Conservation (phyloP, 495 filamentous ascomycete genomes). For the Bombardia bombarda region DNA sequence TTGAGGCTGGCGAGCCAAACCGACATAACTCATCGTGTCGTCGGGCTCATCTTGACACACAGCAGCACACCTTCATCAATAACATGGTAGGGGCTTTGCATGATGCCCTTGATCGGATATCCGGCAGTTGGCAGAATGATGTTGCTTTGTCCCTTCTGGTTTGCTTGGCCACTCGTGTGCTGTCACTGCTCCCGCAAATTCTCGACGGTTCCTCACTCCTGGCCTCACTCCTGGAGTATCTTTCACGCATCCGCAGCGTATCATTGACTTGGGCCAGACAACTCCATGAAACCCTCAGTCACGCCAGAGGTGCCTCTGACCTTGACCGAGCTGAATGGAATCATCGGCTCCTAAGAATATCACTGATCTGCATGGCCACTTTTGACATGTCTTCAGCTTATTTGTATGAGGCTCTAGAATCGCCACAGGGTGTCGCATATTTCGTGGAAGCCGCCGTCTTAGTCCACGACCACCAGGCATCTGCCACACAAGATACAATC, state of each 20-base stretch:
- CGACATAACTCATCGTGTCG: background rate
- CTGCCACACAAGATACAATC: too few species aligned
- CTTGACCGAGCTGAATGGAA: background rate
- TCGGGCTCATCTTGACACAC: conserved; percentile 2
- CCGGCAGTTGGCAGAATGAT: conserved; percentile 16
- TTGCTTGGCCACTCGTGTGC: conserved; percentile 10
- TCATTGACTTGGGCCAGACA: conserved; percentile 10
- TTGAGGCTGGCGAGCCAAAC: conserved; percentile 35
- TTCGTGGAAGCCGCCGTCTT: too few species aligned
- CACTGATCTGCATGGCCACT: conserved; percentile 5
- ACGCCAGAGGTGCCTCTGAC: background rate
- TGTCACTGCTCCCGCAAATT: conserved; percentile 2
- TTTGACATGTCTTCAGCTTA: too few species aligned
- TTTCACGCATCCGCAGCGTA: conserved; percentile 2
- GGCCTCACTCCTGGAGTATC: conserved; percentile 5
- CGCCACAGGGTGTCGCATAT: too few species aligned
- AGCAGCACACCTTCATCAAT: background rate
- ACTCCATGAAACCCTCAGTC: background rate
- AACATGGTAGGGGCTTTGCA: background rate
- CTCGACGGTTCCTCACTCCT: too few species aligned
- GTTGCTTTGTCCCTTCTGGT: conserved; percentile 8
- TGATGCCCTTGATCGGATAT: conserved; percentile 5
- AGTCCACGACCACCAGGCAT: too few species aligned
- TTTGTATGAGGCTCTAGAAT: too few species aligned
- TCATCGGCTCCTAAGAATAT: conserved; percentile 2